Base-by-base conservation (phyloP, 805 yeast species). In the Metschnikowia noctiluminum region DNA sequence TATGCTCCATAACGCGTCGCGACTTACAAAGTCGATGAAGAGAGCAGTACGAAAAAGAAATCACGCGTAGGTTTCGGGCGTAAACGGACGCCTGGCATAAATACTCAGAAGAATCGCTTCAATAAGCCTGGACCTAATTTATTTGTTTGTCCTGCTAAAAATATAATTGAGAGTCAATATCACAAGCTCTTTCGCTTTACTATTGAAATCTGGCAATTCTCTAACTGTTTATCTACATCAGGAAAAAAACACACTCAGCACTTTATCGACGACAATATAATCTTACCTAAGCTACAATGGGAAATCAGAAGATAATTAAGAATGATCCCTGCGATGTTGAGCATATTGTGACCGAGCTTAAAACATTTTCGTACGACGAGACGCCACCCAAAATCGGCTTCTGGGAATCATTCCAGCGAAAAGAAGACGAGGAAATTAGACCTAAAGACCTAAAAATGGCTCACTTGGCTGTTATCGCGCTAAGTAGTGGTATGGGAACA, bases 401-500 rank as follows among this genome's bases (percentile, higher is more conserved):
- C 46, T 43, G 47, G 50, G 56, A 54, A 15, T 53, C 56, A 11
- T 54, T 54, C 46, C 49, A 44, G n/a, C 38, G 56, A 38, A 40
- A 48, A 35, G 42, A 46, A 3, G 52, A 38, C 2, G 35, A 40
- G n/a, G 53, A 50, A 15, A 43, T 42, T n/a, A 42, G 28, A 12
- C 38, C 45, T n/a, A 52, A 52, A 31, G 51, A 50, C 42, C 45
- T 54, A 45, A 50, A 46, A 27, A 54, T 54, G 58, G 43, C 54
- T 8, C 71, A 76, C 46, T 60, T 68, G 55, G 59, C 60, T 10
- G 55, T 62, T 37, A 65, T 68, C 60, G 68, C 71, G 7, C 60
- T 68, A 46, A 63, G 63, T 32, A 64, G 69, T 31, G 76, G 76
- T 52, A 59, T 54, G 38, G 76, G 76, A 46, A 71, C 76, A 34